Conservation (phyloP, 1,284 basidiomycete species). For the Fomitiporia mediterranea region DNA sequence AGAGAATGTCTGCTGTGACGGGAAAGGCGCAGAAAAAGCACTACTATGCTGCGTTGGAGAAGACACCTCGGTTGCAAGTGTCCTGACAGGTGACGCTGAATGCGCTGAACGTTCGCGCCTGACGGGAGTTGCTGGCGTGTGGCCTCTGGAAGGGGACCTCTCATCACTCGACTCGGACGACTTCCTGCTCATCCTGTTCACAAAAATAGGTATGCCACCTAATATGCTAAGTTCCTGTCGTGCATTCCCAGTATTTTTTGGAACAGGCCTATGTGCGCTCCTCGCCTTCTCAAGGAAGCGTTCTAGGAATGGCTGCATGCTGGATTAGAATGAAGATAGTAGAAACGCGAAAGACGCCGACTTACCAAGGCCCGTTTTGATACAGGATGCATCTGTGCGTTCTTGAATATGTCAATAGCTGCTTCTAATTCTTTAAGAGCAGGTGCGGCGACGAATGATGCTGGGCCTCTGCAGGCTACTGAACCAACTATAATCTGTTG, state of each 20-base stretch:
- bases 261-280: conserved; percentile 1
- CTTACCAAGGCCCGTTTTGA: conserved; percentile 14
- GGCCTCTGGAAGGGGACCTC: background rate
- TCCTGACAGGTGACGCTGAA: too few species aligned
- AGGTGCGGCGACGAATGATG: conserved; percentile 14
- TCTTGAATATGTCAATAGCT: conserved; percentile 11
- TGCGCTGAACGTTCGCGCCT: too few species aligned
- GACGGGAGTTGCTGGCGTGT: background rate
- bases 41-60: background rate
- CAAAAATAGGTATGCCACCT: conserved; percentile 4
- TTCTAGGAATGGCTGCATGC: conserved; percentile 10
- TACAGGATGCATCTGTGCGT: conserved; percentile 17
- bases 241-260: background rate
- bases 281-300: conserved; percentile 12
- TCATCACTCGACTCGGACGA: background rate
- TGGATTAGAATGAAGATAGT: background rate
- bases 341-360: background rate
- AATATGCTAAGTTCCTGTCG: conserved; percentile 12
- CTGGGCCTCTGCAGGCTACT: conserved; percentile 21
- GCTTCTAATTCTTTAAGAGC: conserved; percentile 21
- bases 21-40: background rate
- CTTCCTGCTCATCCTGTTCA: background rate
- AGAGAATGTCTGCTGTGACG: too few species aligned
- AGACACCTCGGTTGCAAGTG: background rate
- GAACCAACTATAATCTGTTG: conserved; percentile 22